Evolutionary conservation across 139 green algal genomes (phyloP), one percentile per base, ranked within the genome.

Genomic region (Chlorella sp.): DNA sequence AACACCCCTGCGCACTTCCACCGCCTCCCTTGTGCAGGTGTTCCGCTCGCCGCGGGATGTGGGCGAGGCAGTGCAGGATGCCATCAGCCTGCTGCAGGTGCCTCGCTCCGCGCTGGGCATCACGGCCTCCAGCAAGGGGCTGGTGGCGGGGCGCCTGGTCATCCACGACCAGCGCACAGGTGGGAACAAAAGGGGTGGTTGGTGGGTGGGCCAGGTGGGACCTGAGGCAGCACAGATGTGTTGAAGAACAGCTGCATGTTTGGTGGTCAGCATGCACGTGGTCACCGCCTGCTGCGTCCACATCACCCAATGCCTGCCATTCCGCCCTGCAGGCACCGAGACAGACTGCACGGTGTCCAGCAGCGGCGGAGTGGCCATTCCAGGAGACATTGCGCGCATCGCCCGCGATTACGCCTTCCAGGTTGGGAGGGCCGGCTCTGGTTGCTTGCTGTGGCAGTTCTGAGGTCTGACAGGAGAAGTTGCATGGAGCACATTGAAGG

Each of bases 41-140:
- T 95, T 95, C 78, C 55, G 30, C 71, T 82, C 47, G 47, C 68
- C 69, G 0, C 64, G 72, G 17, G 86, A 94, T 51, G 83, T 97
- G 21, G 84, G 67, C 34, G 75, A 83, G 41, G 92, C 95, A n/a
- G 87, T 97, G 12, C 85, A 92, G 63, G 90, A 94, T 30, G 89
- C 75, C 0, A 88, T 94, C 6, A 80, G 76, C 47, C 78, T 98
- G 51, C 82, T 98, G 70, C 75, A 81, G 36, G 91, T 96, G 68
- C 90, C 92, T 0, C 89, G 94, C 67, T 87, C 56, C 18, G 47
- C 47, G 3, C 90, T 97, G 51, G 93, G 91, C 56, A 92, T 97
- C 56, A 85, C 80, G 28, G 93, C 90, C 75, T 87, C 85, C 65
- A 90, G 87, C 67, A 92, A 91, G 56, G 94, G 94, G 12, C 80